Conservation (phyloP, 768 basidiomycete species). For the Lactifluus subvellereus region DNA sequence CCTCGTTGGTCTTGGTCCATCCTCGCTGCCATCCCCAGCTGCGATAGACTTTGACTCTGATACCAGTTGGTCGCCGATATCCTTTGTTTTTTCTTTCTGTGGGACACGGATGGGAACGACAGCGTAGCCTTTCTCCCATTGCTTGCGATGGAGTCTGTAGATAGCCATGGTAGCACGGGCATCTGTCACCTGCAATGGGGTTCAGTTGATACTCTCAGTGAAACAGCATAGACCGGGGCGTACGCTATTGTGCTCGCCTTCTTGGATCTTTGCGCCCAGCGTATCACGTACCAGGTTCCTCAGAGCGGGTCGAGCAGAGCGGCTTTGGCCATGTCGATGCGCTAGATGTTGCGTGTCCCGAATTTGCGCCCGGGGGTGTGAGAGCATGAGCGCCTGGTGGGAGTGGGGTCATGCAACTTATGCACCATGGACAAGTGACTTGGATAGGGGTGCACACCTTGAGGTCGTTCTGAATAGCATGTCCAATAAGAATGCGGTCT, state of each 20-base stretch:
- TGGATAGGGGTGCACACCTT: conserved; percentile 45
- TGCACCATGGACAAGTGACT: conserved; percentile 14
- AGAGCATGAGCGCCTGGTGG: conserved; percentile 56
- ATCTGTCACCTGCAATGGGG: conserved; percentile 64
- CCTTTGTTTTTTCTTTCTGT: conserved; percentile 5
- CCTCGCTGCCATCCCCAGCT: not conserved
- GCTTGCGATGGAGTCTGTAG: conserved; percentile 72
- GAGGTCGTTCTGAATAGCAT: conserved; percentile 87
- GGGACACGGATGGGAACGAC: conserved; percentile 11
- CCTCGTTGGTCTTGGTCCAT: not conserved
- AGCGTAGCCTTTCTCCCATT: conserved; percentile 56
- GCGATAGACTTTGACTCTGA: not conserved
- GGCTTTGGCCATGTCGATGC: conserved; percentile 51
- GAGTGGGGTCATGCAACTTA: not conserved
- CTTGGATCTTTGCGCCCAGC: conserved; percentile 73
- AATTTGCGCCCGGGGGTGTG: conserved; percentile 57
- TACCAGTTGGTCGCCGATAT: not conserved
- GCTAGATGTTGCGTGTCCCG: conserved; percentile 69
- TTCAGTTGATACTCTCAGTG: not conserved
- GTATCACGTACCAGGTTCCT: conserved; percentile 77
- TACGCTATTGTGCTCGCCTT: conserved; percentile 88
- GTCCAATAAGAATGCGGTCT: conserved; percentile 79
- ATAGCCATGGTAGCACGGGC: conserved; percentile 95
- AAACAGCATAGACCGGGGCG: conserved; percentile 28
- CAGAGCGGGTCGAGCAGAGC: conserved; percentile 65